Evolutionary conservation across 441 rosid genomes (phyloP), one percentile per base, ranked within the genome.

Genomic region (Corymbia citriodora): DNA sequence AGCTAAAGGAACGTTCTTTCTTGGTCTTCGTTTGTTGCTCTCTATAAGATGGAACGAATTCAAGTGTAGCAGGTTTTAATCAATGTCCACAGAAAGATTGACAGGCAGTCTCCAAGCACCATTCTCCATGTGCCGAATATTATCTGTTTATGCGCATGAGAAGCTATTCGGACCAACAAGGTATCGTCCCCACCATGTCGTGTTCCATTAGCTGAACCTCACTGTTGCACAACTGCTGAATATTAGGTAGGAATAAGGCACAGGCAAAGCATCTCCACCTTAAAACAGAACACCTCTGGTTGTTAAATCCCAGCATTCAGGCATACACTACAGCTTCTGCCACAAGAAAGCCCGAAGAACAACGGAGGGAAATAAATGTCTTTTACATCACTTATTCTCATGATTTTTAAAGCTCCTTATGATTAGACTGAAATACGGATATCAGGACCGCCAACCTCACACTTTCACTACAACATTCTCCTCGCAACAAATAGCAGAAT

Each of bases 41-140:
- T 68, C 79, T 9, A 31, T 68, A 68, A 68, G 45, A 29, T 65
- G 5, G 72, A 68, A 68, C 19, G 45, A 68, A 68, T 68, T 31
- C 23, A 0, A 31, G 79, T 9, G 45, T 2, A 0, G 10, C 82
- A 72, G 0, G 40, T 10, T 19, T 36, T 40, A 36, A 72, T 0
- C 82, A 72, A 72, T 72, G 82, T 36, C 82, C 82, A 0, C 82
- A 0, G 49, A 72, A 72, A 18, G 12, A 72, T 72, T 72, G 19
- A 21, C 3, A 16, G 23, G 16, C 9, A 36, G 29, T 45, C 40
- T 74, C 83, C 11, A 6, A 74, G 0, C 70, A 63, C 0, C 70
- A 63, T 63, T 63, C 70, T 13, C 33, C 70, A 2, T 63, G 33
- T 18, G 29, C 14, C 29, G n/a, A 74, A 21, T 40, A 11, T 40